Conservation (phyloP, 2,329 filamentous ascomycete species). For the Exophiala viscosa region DNA sequence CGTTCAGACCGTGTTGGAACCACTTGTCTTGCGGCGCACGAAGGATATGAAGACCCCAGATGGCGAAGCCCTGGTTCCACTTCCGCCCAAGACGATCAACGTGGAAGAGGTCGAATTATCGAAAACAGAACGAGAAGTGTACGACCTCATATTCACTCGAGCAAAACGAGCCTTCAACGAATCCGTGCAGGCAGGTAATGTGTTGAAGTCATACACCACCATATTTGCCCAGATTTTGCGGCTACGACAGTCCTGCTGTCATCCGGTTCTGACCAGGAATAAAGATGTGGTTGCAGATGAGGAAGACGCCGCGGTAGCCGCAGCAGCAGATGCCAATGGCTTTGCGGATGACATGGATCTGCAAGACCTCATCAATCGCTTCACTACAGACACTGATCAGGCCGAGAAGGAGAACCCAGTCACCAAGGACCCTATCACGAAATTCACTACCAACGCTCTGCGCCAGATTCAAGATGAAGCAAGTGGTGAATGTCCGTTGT, state of each 20-base stretch:
- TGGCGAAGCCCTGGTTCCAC: conserved; percentile 72
- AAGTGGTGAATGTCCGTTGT: conserved; percentile 87
- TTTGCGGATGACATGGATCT: conserved; percentile 96
- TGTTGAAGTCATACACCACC: conserved; percentile 93
- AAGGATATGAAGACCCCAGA: conserved; percentile 98
- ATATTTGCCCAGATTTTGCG: conserved; percentile 96
- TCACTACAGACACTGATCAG: conserved; percentile 65
- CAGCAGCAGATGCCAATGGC: conserved; percentile 73
- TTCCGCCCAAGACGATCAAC: conserved; percentile 77
- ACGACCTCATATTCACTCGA: conserved; percentile 80
- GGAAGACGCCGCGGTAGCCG: conserved; percentile 62
- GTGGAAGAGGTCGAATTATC: conserved; percentile 86
- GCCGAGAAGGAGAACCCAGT: conserved; percentile 49
- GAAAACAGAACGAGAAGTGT: conserved; percentile 79
- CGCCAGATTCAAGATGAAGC: conserved; percentile 88
- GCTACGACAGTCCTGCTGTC: conserved; percentile 88
- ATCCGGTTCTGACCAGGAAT: conserved; percentile 84
- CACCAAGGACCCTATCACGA: conserved; percentile 58
- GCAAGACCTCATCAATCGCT: conserved; percentile 76
- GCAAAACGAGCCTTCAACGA: conserved; percentile 80
- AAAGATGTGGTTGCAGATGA: conserved; percentile 82
- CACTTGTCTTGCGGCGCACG: conserved; percentile 87
- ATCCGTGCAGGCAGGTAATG: conserved; percentile 84
- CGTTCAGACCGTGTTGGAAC: conserved; percentile 93
- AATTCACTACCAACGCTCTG: conserved; percentile 81